Evolutionary conservation across 2,329 filamentous ascomycete genomes (phyloP), one percentile per base, ranked within the genome.

Genomic region (Xylariaceae sp.): DNA sequence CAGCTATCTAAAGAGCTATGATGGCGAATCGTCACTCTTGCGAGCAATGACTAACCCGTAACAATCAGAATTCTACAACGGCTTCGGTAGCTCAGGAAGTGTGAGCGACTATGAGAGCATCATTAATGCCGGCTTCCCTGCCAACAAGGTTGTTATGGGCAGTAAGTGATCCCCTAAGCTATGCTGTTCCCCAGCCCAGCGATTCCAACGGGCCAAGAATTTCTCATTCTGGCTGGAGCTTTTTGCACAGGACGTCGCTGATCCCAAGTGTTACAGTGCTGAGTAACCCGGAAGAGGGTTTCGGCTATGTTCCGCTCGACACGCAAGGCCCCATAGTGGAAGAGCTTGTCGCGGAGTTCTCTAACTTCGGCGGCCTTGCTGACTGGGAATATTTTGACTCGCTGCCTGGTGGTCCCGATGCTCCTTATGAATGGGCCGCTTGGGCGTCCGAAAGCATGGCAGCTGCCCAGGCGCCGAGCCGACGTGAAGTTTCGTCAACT

Each of bases 311-410:
- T 7, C 66, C 68, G 3, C 75, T 74, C 54, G 73, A 80, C 37
- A 77, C 77, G 55, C 66, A 80, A 39, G 71, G 71, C 1, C 58
- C 65, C 6, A 75, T 78, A 0, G 66, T 82, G 2, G 61, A 65
- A 9, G 65, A 72, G 2, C 63, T 83, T 30, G 65, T 70, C n/a
- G 64, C 62, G 2, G 68, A 73, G 51, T 88, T 88, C 64, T 80
- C 81, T 1, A 74, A 74, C 1, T 94, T 96, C 68, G 91, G 91
- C 0, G 91, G 91, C 0, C 84, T 96, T 5, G 94, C 94, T 85
- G 90, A 90, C 2, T 96, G 91, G 91, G 91, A 96, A 73, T 96
- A 94, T 69, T 96, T 92, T 73, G 95, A 95, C 73, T 83, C 86
- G 53, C 69, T 84, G 55, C 87, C 88, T 0, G 86, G 85, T 1